phyloP scores from a whole-genome alignment of 2,329 filamentous ascomycete species.

The Curvularia sp. region DNA sequence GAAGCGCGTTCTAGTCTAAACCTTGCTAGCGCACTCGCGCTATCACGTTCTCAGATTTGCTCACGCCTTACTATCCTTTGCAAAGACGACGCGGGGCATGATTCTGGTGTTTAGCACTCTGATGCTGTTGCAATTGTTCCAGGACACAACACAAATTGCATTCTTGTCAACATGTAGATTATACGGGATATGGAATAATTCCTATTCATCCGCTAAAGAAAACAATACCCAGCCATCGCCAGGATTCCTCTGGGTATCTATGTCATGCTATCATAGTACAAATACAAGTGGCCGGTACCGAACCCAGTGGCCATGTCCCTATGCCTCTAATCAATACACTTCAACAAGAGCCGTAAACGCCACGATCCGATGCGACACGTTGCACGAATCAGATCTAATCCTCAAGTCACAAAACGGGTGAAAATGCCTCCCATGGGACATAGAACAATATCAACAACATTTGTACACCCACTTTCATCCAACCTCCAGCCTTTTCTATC shows the following conservation, averaged over 20 bases:
- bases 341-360: slow-evolving; percentile 22
- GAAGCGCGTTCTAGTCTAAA: slow-evolving; percentile 26
- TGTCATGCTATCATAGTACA: slow-evolving; percentile 23
- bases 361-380: slow-evolving; percentile 17
- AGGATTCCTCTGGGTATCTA: slow-evolving; percentile 20
- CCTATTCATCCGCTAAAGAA: slow-evolving; percentile 12
- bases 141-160: background rate
- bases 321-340: slow-evolving; percentile 8
- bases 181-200: background rate
- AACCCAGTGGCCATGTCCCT: slow-evolving; percentile 7
- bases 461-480: background rate
- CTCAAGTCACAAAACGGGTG: slow-evolving; percentile 4
- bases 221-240: slow-evolving; percentile 13
- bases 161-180: background rate
- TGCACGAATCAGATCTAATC: slow-evolving; percentile 3
- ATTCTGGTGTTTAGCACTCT: background rate
- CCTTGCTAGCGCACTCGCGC: slow-evolving; percentile 34
- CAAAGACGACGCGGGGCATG: slow-evolving; percentile 4
- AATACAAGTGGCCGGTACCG: slow-evolving; percentile 20
- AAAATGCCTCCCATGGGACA: background rate
- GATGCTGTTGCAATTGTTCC: background rate
- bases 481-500: slow-evolving; percentile 12
- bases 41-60: slow-evolving; percentile 29
- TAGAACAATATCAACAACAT: slow-evolving; percentile 2
- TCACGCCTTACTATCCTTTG: background rate